Base-by-base conservation (phyloP, 2,329 filamentous ascomycete species). In the Beauveria brongniartii region DNA sequence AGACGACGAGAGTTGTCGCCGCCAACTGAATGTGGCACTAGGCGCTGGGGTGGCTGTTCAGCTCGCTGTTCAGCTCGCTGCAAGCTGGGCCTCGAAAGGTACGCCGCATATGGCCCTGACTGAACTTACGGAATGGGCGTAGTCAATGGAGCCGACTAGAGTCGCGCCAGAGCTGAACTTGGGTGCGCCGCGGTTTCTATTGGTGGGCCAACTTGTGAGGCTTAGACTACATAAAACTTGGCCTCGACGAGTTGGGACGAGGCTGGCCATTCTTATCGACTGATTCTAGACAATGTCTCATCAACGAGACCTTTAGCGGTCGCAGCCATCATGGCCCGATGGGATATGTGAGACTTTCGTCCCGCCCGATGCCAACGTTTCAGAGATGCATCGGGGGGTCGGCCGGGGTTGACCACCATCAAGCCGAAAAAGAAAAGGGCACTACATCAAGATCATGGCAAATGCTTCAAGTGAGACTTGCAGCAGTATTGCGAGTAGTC, bases 61-160 rank as follows among this genome's bases (percentile, higher is more conserved):
- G 56, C 56, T 59, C 18, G 37, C 40, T 24, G 48, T 59, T 59
- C 56, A 59, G 56, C 56, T 59, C 24, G 37, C 40, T 24, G 56
- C 48, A n/a, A 18, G 34, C n/a, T 30, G 56, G 37, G 18, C 47
- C n/a, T 18, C 26, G 22, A 28, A 46, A 8, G 24, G 20, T 34
- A 28, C 22, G 51, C 40, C 47, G 37, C 52, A 44, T 51, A 24
- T 41, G 47, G 22, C 56, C 20, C 10, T 41, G 34, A 43, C 47
- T 20, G 47, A 44, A 51, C 41, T 44, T 37, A 44, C 46, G 34
- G 14, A 37, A 37, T 14, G 34, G 46, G 7, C 6, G 8, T 40
- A 30, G 28, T 30, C 8, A 30, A 30, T 54, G 12, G 3, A 18
- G n/a, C 47, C 16, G 12, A 9, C 16, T 16, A 22, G 26, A 55